Evolutionary conservation across 352 stramenopile species (phyloP).

Genomic region (Phytophthora constricta): DNA sequence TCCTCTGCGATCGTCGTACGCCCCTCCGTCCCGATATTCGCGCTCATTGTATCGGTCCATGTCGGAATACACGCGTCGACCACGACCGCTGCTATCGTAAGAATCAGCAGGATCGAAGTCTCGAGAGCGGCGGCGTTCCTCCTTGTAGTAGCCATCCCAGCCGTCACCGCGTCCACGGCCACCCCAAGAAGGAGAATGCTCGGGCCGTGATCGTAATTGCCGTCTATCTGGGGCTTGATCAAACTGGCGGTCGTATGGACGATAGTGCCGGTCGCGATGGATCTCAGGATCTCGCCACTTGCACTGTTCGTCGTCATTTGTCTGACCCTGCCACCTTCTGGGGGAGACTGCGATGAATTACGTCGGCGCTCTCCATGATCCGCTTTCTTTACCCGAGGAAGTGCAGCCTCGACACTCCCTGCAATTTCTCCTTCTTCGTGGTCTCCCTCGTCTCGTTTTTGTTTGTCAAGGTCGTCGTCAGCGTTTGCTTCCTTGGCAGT

Average conservation of each 20-base stretch:
- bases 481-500: constrained; percentile 1
- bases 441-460: constrained; percentile 12
- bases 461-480: too few relatives aligned
- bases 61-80: constrained; percentile 9
- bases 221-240: background rate
- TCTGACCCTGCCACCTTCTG: constrained; percentile 14
- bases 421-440: constrained; percentile 34
- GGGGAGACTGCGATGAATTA: constrained; percentile 2
- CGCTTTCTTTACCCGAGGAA: background rate
- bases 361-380: constrained; percentile 1
- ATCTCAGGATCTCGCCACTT: constrained; percentile 15
- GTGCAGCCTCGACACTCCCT: background rate
- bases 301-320: background rate
- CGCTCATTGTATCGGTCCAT: constrained; percentile 13
- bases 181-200: constrained; percentile 2
- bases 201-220: constrained; percentile 17
- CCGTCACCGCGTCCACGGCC: constrained; percentile 1
- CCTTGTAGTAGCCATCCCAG: constrained; percentile 9
- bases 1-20: constrained; percentile 7
- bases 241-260: constrained; percentile 8
- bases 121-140: constrained; percentile 9
- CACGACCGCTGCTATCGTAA: constrained; percentile 9
- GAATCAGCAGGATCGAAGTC: constrained; percentile 12
- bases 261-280: constrained; percentile 1
- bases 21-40: constrained; percentile 6